Base-by-base conservation (phyloP, 208 protist species). In the Naegleria lovaniensis region DNA sequence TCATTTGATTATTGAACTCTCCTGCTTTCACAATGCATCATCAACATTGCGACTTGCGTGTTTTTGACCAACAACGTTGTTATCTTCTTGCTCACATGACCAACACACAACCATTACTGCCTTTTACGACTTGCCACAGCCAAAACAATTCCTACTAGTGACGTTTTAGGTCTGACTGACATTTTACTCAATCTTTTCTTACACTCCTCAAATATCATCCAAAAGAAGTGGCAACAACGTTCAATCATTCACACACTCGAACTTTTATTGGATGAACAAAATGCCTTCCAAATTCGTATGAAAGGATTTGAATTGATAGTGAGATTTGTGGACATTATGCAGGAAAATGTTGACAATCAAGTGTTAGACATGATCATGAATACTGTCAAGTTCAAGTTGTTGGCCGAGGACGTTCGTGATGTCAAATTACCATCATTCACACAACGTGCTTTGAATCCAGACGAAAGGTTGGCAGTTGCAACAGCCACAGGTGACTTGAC, bases 171-270 rank as follows among this genome's bases (percentile, higher is more conserved):
- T 38, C 41, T 88, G 9, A 39, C 25, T 55, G 13, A 51, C 22
- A 88, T 88, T 88, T 55, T 88, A 33, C n/a, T 58, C 25, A 58
- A 25, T 19, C 55, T 88, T 13, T 88, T 88, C 13, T 36, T 33
- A 38, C n/a, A 88, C n/a, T 36, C 84, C 5, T 22, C 36, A 0
- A 52, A 88, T 38, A 58, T 88, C 29, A 88, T 88, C 33, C 43
- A 48, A 59, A 88, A 55, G 55, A 88, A 88, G 16, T 88, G 84
- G 84, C 84, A 88, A 88, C 84, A 88, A 58, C 39, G 84, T n/a
- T 58, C 41, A 6, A 59, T 88, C 7, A 58, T 88, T 58, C 43
- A 59, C 19, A 48, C 39, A 19, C 16, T 88, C 11, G 84, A 88
- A 88, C 19, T 22, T 19, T 88, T 39, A 36, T 33, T 88, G 15